phyloP scores from a whole-genome alignment of 768 basidiomycete genomes.

The Lactifluus pinguis region DNA sequence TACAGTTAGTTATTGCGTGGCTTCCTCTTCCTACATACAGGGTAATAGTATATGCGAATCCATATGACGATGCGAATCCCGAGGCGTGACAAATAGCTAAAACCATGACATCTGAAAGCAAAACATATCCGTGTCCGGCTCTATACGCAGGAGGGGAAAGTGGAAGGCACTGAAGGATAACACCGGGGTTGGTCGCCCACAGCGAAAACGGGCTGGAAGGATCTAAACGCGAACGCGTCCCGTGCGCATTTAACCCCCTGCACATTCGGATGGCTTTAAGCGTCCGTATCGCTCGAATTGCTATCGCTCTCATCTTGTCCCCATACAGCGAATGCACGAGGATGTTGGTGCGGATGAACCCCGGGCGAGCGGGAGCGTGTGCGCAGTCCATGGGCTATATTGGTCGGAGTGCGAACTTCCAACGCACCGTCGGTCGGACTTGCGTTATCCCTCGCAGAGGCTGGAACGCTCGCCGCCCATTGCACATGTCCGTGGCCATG shows the following conservation, averaged over 20 bases:
- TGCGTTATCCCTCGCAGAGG: neutral
- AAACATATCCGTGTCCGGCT: neutral
- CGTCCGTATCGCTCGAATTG: conserved; percentile 66
- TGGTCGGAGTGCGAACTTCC: conserved; percentile 14
- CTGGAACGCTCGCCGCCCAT: neutral
- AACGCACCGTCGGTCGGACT: neutral
- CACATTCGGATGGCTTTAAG: conserved; percentile 19
- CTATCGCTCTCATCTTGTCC: conserved; percentile 87
- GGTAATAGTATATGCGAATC: neutral
- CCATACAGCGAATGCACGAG: conserved; percentile 71
- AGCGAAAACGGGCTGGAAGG: neutral
- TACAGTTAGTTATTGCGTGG: neutral
- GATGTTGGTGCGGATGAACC: conserved; percentile 27
- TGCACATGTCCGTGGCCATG: conserved; percentile 14
- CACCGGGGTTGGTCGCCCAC: neutral
- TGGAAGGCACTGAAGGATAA: neutral
- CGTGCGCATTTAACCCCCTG: neutral
- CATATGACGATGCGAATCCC: neutral
- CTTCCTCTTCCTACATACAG: neutral
- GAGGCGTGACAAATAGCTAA: neutral
- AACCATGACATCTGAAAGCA: neutral
- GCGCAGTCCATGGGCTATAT: conserved; percentile 19
- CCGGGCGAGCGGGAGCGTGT: conserved; percentile 21
- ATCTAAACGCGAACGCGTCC: neutral
- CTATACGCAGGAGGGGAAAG: neutral